Evolutionary conservation across 352 stramenopile genomes (phyloP).

Genomic region (Blastocystis sp.): DNA sequence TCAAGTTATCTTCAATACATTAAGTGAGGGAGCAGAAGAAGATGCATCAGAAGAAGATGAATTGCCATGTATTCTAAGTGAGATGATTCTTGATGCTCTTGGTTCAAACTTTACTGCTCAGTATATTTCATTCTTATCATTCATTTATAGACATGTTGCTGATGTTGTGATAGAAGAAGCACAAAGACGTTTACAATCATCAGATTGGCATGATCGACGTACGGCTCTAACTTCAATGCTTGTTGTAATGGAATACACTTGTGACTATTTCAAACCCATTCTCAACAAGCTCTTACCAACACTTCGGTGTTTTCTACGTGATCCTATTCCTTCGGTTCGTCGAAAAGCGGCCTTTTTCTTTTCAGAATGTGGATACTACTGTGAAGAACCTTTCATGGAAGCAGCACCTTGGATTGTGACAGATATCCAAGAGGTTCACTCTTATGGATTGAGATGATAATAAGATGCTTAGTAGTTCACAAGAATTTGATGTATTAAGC

Average conservation of each 20-base stretch:
- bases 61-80: neutral
- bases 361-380: constrained; percentile 26
- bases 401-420: constrained; percentile 3
- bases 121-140: neutral
- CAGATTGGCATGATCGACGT: constrained; percentile 7
- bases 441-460: neutral
- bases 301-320: neutral
- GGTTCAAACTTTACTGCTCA: neutral
- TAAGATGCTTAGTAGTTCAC: neutral
- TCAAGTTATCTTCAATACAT: neutral
- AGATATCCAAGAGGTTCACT: neutral
- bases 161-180: neutral
- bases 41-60: constrained; percentile 18
- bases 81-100: constrained; percentile 42
- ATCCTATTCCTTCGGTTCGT: constrained; percentile 29
- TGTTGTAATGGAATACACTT: constrained; percentile 59
- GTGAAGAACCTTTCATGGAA: neutral
- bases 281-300: neutral
- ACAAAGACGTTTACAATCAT: neutral
- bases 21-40: neutral
- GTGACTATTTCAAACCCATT: constrained; percentile 10
- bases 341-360: constrained; percentile 54
- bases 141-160: neutral
- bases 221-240: constrained; percentile 18
- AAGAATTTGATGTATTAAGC: constrained; percentile 36